These are phyloP conservation scores for Sechiopsis laciniata DNA, from an alignment of 306 rosid species.

Conservation along the genomic window DNA sequence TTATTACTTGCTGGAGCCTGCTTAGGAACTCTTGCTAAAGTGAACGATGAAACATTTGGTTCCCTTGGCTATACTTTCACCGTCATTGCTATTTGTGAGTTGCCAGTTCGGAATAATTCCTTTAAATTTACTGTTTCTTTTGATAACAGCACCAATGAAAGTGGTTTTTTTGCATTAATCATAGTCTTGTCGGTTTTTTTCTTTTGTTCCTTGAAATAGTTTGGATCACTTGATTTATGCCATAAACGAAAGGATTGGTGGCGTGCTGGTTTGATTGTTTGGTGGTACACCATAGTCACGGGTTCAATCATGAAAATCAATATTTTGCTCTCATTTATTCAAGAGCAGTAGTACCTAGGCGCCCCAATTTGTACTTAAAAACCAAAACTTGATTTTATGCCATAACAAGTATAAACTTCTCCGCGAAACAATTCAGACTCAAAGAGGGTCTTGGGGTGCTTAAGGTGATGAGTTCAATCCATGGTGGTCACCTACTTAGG, in stretches of 20 bases:
- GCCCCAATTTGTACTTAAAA: no score
- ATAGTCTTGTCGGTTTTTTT: neutral
- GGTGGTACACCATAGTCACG: no score
- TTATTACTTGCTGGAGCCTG: constrained; percentile 75
- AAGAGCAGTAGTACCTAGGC: no score
- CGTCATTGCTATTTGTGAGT: constrained; percentile 82
- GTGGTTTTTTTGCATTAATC: constrained; percentile 3
- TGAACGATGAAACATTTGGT: constrained; percentile 64
- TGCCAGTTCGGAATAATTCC: constrained; percentile 15
- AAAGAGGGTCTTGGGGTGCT: no score
- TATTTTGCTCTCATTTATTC: no score
- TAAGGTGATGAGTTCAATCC: no score
- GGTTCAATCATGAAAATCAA: no score
- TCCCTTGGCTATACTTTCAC: constrained; percentile 61
- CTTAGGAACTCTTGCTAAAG: constrained; percentile 66
- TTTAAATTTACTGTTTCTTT: neutral
- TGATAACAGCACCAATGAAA: neutral
- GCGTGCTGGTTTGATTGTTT: no score
- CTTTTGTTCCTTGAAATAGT: neutral
- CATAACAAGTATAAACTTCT: neutral
- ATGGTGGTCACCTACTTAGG: no score
- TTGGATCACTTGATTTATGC: constrained; percentile 5
- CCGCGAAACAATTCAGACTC: neutral
- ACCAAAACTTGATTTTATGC: neutral
- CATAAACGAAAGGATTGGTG: neutral